Conservation (phyloP, 257 asterid species). For the Plantago major region DNA sequence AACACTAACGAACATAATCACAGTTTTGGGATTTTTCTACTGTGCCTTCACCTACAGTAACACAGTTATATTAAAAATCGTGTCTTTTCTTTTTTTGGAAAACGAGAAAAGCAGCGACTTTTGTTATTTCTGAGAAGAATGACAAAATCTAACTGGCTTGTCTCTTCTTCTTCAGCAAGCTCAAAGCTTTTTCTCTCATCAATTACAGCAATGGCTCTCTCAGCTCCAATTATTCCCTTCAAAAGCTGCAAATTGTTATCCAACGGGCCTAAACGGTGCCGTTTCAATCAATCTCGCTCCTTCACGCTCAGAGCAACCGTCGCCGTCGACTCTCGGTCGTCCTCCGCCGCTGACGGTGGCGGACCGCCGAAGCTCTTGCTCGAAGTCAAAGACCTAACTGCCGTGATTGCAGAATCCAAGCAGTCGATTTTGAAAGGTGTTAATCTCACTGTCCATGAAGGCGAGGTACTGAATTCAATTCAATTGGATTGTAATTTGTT, state of each 20-base stretch:
- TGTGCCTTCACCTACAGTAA: no score
- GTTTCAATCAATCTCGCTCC: constrained; percentile 18
- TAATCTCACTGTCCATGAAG: constrained; percentile 75
- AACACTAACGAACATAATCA: no score
- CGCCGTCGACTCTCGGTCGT: constrained; percentile 50
- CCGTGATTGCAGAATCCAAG: constrained; percentile 68
- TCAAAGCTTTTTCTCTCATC: no score
- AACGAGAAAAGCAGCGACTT: no score
- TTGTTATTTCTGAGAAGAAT: no score
- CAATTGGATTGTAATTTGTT: background rate
- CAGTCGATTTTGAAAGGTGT: constrained; percentile 79
- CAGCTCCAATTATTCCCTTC: constrained; percentile 33
- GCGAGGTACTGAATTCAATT: constrained; percentile 47
- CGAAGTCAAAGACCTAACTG: constrained; percentile 76
- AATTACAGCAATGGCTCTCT: constrained; percentile 49
- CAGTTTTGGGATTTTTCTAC: no score
- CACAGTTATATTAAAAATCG: no score
- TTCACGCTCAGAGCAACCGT: constrained; percentile 44
- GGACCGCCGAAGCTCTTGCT: constrained; percentile 55
- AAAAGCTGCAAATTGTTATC: constrained; percentile 19
- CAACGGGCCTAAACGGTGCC: constrained; percentile 25
- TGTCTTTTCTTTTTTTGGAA: no score
- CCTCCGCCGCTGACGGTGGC: constrained; percentile 37
- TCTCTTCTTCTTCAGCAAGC: no score
- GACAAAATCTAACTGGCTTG: no score